A percentile compares a stretch with the other conserved stretches of the same genome.
Evolutionary conservation across 1,284 basidiomycete genomes (phyloP).

Genomic region (Xerocomus minutiporus): DNA sequence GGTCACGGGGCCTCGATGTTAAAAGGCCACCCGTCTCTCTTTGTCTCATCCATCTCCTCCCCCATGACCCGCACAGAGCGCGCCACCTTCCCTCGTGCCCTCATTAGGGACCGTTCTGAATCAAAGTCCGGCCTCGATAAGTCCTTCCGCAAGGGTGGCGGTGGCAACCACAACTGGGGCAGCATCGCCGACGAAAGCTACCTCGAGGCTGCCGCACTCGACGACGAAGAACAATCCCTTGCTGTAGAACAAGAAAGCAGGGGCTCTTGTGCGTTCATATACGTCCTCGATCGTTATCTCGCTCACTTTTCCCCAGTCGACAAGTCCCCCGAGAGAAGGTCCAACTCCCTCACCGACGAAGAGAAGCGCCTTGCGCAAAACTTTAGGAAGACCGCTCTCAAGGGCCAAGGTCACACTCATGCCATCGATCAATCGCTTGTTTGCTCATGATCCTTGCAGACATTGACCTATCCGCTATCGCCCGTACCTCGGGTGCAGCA

Average conservation of each 20-base stretch:
- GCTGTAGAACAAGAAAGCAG: slow-evolving; percentile 32
- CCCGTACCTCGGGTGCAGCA: slow-evolving; percentile 74
- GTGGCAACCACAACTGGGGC: slow-evolving; percentile 83
- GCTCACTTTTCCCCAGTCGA: slow-evolving; percentile 13
- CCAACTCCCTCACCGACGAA: slow-evolving; percentile 52
- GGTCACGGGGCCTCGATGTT: slow-evolving; percentile 26
- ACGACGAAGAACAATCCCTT: slow-evolving; percentile 47
- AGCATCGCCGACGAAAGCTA: slow-evolving; percentile 58
- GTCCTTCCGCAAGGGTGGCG: slow-evolving; percentile 73
- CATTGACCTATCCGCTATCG: slow-evolving; percentile 73
- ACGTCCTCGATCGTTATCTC: slow-evolving; percentile 9
- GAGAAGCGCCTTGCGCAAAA: slow-evolving; percentile 61
- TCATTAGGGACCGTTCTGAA: slow-evolving; percentile 74
- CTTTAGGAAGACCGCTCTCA: slow-evolving; percentile 65
- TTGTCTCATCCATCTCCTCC: not conserved
- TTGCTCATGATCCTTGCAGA: slow-evolving; percentile 31
- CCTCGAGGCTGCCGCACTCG: slow-evolving; percentile 50
- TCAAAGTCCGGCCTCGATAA: slow-evolving; percentile 73
- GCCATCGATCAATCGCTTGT: not conserved
- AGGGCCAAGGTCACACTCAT: slow-evolving; percentile 46
- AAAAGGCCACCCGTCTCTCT: slow-evolving; percentile 6
- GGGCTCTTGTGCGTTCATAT: slow-evolving; percentile 23
- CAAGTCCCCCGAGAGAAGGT: slow-evolving; percentile 25
- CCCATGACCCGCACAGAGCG: slow-evolving; percentile 76
- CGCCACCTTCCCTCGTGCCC: slow-evolving; percentile 67